Percentiles rank a stretch among this genome's conserved stretches.
phyloP scores from a whole-genome alignment of 768 basidiomycete species.

The Agrocybe praecox region DNA sequence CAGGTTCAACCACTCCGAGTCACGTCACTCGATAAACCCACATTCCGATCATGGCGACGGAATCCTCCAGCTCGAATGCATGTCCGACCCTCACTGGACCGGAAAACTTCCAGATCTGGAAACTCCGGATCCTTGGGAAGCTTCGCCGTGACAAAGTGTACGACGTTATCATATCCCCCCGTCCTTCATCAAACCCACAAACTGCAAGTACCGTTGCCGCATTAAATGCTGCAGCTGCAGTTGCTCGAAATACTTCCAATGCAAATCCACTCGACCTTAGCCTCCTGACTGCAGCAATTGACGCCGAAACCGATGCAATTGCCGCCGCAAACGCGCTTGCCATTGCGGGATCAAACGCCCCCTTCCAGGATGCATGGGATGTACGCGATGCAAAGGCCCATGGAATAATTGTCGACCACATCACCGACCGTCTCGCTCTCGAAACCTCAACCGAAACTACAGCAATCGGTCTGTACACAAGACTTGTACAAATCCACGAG shows the following conservation, averaged over 20 bases:
- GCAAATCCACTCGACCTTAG: too few species aligned
- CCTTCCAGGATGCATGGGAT: not conserved
- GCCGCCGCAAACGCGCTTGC: too few species aligned
- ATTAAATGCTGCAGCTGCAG: too few species aligned
- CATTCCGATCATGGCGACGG: too few species aligned
- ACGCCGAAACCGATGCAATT: too few species aligned
- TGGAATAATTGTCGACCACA: constrained; percentile 10
- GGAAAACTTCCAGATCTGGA: constrained; percentile 16
- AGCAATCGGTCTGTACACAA: constrained; percentile 4
- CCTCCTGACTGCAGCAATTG: too few species aligned
- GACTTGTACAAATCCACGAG: constrained; percentile 9
- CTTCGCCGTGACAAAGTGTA: constrained; percentile 12
- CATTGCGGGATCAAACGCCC: too few species aligned
- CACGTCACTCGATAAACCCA: too few species aligned
- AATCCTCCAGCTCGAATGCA: not conserved
- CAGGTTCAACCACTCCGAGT: too few species aligned
- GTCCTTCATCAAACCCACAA: not conserved
- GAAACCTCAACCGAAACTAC: not conserved
- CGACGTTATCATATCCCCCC: not conserved
- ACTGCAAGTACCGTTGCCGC: not conserved
- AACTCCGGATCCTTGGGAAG: constrained; percentile 8
- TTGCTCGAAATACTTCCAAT: too few species aligned
- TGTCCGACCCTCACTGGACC: constrained; percentile 11
- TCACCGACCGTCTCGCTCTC: constrained; percentile 10
- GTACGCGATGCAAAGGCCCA: constrained; percentile 8